phyloP scores from a whole-genome alignment of 345 rosid genomes.

The Eucalyptus pauciflora region DNA sequence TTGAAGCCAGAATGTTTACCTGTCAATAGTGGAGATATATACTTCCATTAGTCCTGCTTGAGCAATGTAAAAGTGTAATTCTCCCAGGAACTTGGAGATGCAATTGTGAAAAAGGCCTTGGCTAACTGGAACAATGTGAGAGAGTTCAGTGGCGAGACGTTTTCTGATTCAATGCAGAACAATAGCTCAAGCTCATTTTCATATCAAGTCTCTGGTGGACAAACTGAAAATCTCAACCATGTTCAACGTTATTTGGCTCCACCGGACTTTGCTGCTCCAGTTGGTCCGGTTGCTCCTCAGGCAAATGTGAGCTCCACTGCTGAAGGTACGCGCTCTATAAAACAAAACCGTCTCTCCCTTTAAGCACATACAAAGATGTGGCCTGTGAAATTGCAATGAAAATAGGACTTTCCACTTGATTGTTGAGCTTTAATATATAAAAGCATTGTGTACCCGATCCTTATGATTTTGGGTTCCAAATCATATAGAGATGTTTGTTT shows the following conservation, averaged over 20 bases:
- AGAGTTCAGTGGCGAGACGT: background rate
- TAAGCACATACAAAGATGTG: background rate
- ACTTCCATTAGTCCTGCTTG: background rate
- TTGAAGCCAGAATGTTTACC: background rate
- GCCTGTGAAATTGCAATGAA: background rate
- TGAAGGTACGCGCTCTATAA: background rate
- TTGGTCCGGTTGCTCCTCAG: rapidly evolving
- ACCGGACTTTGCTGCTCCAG: rapidly evolving
- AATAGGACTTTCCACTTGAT: background rate
- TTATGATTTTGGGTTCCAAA: background rate
- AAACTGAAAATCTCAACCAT: background rate
- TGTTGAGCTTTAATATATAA: background rate
- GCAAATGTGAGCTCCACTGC: background rate
- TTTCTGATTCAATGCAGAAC: background rate
- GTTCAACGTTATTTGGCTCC: background rate
- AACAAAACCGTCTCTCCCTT: background rate
- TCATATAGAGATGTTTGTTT: background rate
- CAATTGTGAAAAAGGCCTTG: background rate
- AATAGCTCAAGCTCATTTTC: too few relatives aligned
- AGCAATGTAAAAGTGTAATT: background rate
- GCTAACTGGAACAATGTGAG: background rate
- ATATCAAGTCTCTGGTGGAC: too few relatives aligned
- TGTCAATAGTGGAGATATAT: background rate
- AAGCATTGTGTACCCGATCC: background rate
- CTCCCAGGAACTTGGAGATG: background rate